Percentiles rank a stretch among this genome's conserved stretches.
Evolutionary conservation across 306 rosid species (phyloP).

Genomic region (Medicago lupulina): DNA sequence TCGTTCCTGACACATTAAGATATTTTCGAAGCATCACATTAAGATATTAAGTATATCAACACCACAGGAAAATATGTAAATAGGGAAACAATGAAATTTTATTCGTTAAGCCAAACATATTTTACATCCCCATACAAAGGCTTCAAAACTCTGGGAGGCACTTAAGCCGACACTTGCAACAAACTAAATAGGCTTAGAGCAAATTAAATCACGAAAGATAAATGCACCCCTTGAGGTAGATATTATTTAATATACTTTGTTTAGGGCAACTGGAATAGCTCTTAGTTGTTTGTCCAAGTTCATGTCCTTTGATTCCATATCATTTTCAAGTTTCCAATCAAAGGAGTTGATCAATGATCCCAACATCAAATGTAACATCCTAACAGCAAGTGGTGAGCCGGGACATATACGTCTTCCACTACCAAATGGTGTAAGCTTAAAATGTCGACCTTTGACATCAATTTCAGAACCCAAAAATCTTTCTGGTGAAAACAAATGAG

Average conservation of each 20-base stretch:
- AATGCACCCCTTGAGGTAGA: background rate
- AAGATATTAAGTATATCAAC: no score
- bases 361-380: slow-evolving; percentile 56
- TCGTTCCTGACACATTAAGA: no score
- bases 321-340: slow-evolving; percentile 66
- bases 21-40: no score
- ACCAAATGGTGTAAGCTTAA: slow-evolving; percentile 62
- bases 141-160: slow-evolving; percentile 2
- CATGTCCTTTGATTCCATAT: slow-evolving; percentile 43
- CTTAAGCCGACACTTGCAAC: background rate
- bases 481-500: slow-evolving; percentile 55
- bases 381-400: slow-evolving; percentile 51
- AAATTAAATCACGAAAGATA: background rate
- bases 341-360: slow-evolving; percentile 57
- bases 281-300: slow-evolving; percentile 45
- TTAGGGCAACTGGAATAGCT: slow-evolving; percentile 22
- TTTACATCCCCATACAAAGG: slow-evolving; percentile 27
- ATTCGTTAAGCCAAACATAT: no score
- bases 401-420: slow-evolving; percentile 56
- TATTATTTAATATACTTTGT: background rate
- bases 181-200: background rate
- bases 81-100: background rate
- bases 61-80: no score
- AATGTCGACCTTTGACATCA: slow-evolving; percentile 53
- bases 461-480: slow-evolving; percentile 56